These are phyloP conservation scores for Solanum gracilifrons DNA, from an alignment of 257 asterid species.

Conservation along the genomic window DNA sequence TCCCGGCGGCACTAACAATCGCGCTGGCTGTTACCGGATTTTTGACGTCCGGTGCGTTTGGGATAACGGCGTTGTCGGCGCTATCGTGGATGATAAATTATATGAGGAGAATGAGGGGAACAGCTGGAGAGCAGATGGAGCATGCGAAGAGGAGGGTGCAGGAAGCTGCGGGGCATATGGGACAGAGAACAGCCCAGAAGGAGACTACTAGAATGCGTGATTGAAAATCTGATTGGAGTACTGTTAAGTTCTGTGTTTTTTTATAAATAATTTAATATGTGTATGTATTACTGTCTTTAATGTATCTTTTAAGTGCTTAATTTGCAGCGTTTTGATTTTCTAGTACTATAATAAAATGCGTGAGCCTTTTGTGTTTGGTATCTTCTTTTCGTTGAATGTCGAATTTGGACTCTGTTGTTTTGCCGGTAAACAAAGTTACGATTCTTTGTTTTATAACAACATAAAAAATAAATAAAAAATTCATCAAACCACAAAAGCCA, in stretches of 20 bases:
- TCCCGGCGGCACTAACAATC: slow-evolving; percentile 46
- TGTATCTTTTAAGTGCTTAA: background rate
- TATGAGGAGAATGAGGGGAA: slow-evolving; percentile 22
- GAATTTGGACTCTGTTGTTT: no score
- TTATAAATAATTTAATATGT: background rate
- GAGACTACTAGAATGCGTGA: slow-evolving; percentile 3
- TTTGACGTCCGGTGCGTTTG: slow-evolving; percentile 60
- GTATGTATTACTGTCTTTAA: background rate
- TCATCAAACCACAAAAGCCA: no score
- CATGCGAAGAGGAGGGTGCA: slow-evolving; percentile 35
- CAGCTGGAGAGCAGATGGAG: slow-evolving; percentile 32
- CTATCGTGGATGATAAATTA: slow-evolving; percentile 51
- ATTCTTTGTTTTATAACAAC: no score
- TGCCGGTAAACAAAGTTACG: no score
- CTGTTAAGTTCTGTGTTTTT: background rate
- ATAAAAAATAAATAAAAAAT: no score
- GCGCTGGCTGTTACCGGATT: slow-evolving; percentile 43
- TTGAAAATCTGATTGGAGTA: background rate
- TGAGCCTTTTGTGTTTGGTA: background rate
- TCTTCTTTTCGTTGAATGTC: no score
- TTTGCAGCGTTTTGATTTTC: background rate
- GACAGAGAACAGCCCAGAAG: slow-evolving; percentile 26
- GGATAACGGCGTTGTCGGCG: slow-evolving; percentile 66
- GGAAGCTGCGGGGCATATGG: slow-evolving; percentile 33
- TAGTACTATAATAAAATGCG: background rate